Base-by-base conservation (phyloP, 169 alveolate species). In the Perkinsus chesapeaki region DNA sequence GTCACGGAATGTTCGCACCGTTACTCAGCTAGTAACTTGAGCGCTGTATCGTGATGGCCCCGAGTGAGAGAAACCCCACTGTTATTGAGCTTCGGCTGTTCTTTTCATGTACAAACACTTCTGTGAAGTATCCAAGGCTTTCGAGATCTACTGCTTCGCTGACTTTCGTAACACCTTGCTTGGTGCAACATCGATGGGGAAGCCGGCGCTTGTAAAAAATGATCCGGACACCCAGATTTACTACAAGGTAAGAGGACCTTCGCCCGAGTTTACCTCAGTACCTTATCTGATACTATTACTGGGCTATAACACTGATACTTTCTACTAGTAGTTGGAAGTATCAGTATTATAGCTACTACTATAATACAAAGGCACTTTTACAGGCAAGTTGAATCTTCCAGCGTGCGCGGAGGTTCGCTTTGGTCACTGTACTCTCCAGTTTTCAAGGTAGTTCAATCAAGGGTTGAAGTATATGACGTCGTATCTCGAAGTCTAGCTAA, bases 381-480 rank as follows among this genome's bases (percentile, higher is more conserved):
- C n/a, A n/a, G n/a, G n/a, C n/a, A n/a, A n/a, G n/a, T n/a, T n/a
- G n/a, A n/a, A n/a, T n/a, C n/a, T n/a, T n/a, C n/a, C n/a, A n/a
- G n/a, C n/a, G n/a, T n/a, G n/a, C n/a, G n/a, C n/a, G n/a, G n/a
- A n/a, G n/a, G n/a, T n/a, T n/a, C n/a, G n/a, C n/a, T n/a, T n/a
- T n/a, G n/a, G n/a, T n/a, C n/a, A n/a, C n/a, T n/a, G n/a, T n/a
- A 5, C 23, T 43, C 60, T 16, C 23, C 60, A 43, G 60, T 43
- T 92, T 96, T 91, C 91, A 95, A 97, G 94, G 98, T 96, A 20
- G 96, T 96, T 1, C 96, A 95, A 91, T 95, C 93, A 23, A 91
- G 96, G 90, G 73, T 95, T 27, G 98, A 96, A 73, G 97, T 96
- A 1, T 96, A 96, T 92, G 98, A 96, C 91, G 95, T 96, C 47